Evolutionary conservation across 164 flowering plant species (phyloP), one percentile per base, ranked within the genome.

Genomic region (Annona cherimola): DNA sequence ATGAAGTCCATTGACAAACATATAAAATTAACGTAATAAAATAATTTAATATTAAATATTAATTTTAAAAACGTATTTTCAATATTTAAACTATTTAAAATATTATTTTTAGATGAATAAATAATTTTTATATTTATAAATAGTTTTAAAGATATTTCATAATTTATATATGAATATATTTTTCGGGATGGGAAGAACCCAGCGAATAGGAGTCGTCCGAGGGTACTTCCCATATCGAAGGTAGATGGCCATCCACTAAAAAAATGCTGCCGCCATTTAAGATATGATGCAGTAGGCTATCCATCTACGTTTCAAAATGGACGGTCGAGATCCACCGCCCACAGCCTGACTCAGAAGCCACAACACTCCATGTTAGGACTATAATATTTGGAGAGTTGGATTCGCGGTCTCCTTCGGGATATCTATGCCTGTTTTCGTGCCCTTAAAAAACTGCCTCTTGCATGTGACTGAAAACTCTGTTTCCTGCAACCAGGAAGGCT

Each of bases 391-490:
- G 5, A 40, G 5, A 19, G 19, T 64, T 35, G 67, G 67, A 64
- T 64, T 64, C 12, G 63, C 20, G 59, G 59, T 54, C 59, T 61
- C 64, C 19, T 40, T 61, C 7, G 4, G 8, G 26, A 54, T 54
- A 54, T 54, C 59, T 54, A 54, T 7, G 8, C 8, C 16, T 16
- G 8, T 54, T 16, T 16, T 61, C 35, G 35, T 50, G 57, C 57
- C 57, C 26, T 61, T 70, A 7, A 59, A 26, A 59, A 61, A 70
- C 69, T 16, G 75, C 40, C 11, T 65, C 42, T 63, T 65, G 69
- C 75, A 72, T 72, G 75, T 72, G 75, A 72, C 75, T 66, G 63
- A 61, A n/a, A 50, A 65, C 69, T n/a, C 70, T 66, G 75, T 44
- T 44, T 43, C 66, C 73, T 68, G 40, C 70, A 20, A 20, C 5